Conservation (phyloP, 2,329 filamentous ascomycete genomes). For the Ilyonectria destructans region DNA sequence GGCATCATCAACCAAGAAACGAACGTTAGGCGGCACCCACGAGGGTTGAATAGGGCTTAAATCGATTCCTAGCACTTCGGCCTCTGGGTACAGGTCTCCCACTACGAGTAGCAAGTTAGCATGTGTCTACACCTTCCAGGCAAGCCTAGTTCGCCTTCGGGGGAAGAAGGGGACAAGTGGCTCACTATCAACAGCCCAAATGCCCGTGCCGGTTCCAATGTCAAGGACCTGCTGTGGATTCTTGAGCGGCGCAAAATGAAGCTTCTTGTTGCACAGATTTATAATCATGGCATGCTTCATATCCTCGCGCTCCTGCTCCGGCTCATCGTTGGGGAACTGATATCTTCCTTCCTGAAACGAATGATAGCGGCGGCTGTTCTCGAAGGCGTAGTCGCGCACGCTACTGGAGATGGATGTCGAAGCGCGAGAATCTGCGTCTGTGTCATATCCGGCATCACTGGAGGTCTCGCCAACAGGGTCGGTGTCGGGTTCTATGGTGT, state of each 20-base stretch:
- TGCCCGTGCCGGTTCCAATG: slow-evolving; percentile 22
- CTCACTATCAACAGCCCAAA: slow-evolving; percentile 28
- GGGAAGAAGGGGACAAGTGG: background rate
- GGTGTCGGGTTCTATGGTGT: too few relatives aligned
- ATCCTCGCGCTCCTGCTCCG: slow-evolving; percentile 21
- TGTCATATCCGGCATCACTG: slow-evolving; percentile 16
- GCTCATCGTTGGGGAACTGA: slow-evolving; percentile 28
- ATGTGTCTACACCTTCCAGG: too few relatives aligned
- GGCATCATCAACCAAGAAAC: slow-evolving; percentile 72
- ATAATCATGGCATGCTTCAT: slow-evolving; percentile 28
- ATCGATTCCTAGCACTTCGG: slow-evolving; percentile 57
- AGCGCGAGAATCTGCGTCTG: slow-evolving; percentile 5
- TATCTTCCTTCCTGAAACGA: slow-evolving; percentile 23
- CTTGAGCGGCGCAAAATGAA: slow-evolving; percentile 14
- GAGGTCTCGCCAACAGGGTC: too few relatives aligned
- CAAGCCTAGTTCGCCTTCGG: background rate
- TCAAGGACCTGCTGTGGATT: slow-evolving; percentile 21
- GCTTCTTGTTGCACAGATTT: slow-evolving; percentile 17
- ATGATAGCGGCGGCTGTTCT: slow-evolving; percentile 24
- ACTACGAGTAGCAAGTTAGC: background rate
- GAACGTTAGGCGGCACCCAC: slow-evolving; percentile 70
- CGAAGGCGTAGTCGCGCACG: slow-evolving; percentile 28
- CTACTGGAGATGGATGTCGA: slow-evolving; percentile 23
- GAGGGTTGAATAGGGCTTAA: slow-evolving; percentile 60
- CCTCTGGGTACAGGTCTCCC: slow-evolving; percentile 54